Evolutionary conservation across 2,329 filamentous ascomycete species (phyloP), one percentile per base, ranked within the genome.

Genomic region (Colletotrichum spinosum): DNA sequence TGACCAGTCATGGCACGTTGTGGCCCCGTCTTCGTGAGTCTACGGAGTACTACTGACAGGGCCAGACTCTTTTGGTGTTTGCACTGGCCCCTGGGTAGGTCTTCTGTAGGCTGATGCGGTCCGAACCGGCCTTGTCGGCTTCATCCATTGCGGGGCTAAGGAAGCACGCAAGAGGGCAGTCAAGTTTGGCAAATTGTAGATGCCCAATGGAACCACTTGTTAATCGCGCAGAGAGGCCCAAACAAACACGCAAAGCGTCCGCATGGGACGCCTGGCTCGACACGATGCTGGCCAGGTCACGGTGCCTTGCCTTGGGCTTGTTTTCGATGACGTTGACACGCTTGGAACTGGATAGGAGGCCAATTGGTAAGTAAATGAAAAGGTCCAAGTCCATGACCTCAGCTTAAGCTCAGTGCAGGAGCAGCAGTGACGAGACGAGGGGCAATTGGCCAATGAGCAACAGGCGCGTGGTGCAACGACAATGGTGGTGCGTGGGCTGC

Each of bases 381-480:
- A 25, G 25, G 25, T 25, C 25, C 25, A 25, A 25, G 25, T 25
- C 25, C 25, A 25, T 25, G 25, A 25, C 25, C 25, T 25, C 25
- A 25, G 25, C 25, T 4, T 25, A 25, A 25, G 25, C 25, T 25
- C 25, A 25, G 25, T 25, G 25, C 25, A 25, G 25, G 25, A 25
- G 25, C 25, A 25, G 25, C 25, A 25, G 25, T 25, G 25, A 25
- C 25, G 25, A 25, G 33, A 56, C 44, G 13, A 53, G 48, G 33
- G 15, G 34, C 53, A 59, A 67, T 67, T 67, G 64, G 35, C 64
- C 64, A 67, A 67, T 67, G 54, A 37, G 57, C 57, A 61, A 58
- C 51, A 41, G 11, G 42, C 12, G 17, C n/a, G 8, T 12, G n/a
- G 42, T 44, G 13, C 42, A 15, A n/a, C 13, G 25, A 25, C 25